Evolutionary conservation across 352 stramenopile genomes (phyloP), one percentile per base, ranked within the genome.

Genomic region (Globisporangium perplexum): DNA sequence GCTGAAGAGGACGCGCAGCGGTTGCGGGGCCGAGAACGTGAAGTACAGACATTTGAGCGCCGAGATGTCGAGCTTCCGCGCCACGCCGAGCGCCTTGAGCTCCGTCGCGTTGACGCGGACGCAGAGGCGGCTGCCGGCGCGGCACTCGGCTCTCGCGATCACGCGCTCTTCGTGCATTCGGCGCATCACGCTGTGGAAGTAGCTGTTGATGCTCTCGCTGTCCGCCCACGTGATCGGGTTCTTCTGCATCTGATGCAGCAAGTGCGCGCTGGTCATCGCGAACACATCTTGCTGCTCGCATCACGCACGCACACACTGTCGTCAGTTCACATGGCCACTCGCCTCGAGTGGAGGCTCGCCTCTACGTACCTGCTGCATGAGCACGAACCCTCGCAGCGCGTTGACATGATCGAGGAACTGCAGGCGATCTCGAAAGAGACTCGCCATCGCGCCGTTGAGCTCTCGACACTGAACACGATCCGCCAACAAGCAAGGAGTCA

Each of bases 211-310:
- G 22, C 44, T 48, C 36, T 88, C 77, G 33, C 65, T 76, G 45
- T 78, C 63, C 23, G 77, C 77, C 79, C 76, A 90, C 0, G 66
- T 67, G 4, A 86, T 42, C 7, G 74, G 77, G 46, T 87, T 76
- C 17, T 39, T 22, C 54, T 72, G 66, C 54, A 90, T 77, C 43
- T 77, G 71, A 50, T 67, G 59, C n/a, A 90, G 60, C 48, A 90
- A 8, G 51, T 69, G 63, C 20, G 65, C 63, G 42, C 62, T 74
- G 22, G 88, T 66, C 50, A 68, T 56, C 8, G 58, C 70, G 28
- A 86, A 88, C 7, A 84, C 67, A 49, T 90, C 79, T 90, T 90
- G 77, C 77, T 90, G 53, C 30, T 35, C 23, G 22, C n/a, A 41
- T 11, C 35, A 41, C 7, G 17, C 7, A 17, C 3, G 35, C 17